Conservation (phyloP, 1,284 basidiomycete species). For the Exobasidium rhododendri region DNA sequence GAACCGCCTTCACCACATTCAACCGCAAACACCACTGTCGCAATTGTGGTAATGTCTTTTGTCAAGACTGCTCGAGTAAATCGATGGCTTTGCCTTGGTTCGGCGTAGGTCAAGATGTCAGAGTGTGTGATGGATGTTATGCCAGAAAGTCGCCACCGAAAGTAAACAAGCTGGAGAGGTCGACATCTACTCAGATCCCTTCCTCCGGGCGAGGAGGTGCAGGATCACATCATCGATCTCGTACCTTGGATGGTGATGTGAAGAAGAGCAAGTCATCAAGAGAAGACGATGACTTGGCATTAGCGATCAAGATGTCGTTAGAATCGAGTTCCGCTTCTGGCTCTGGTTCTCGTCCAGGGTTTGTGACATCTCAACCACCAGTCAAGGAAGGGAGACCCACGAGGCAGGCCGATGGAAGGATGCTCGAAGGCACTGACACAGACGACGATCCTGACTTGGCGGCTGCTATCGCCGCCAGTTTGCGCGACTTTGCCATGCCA, state of each 20-base stretch:
- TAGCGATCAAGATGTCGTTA: conserved; percentile 87
- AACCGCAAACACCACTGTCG: conserved; percentile 98
- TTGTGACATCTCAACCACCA: conserved; percentile 67
- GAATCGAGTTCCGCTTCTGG: conserved; percentile 45
- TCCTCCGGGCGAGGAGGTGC: conserved; percentile 37
- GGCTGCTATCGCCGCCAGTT: conserved; percentile 91
- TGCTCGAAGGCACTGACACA: conserved; percentile 60
- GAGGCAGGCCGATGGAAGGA: conserved; percentile 42
- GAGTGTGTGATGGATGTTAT: conserved; percentile 85
- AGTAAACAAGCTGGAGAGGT: conserved; percentile 29
- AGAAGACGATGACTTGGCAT: conserved; percentile 83
- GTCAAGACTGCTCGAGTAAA: conserved; percentile 87
- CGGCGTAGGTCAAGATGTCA: conserved; percentile 86
- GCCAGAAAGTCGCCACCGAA: conserved; percentile 39
- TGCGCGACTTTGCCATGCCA: conserved; percentile 64
- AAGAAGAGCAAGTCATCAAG: conserved; percentile 21
- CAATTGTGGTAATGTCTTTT: conserved; percentile 95
- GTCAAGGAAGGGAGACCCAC: conserved; percentile 58
- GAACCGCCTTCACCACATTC: conserved; percentile 86
- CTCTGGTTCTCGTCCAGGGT: conserved; percentile 66
- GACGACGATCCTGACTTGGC: conserved; percentile 89
- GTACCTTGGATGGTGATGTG: conserved; percentile 38
- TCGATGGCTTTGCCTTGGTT: conserved; percentile 82
- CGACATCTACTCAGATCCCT: conserved; percentile 21
- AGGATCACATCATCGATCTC: conserved; percentile 46